Conservation (phyloP, 176 grass and related monocot genomes). For the Carex myosuroides region DNA sequence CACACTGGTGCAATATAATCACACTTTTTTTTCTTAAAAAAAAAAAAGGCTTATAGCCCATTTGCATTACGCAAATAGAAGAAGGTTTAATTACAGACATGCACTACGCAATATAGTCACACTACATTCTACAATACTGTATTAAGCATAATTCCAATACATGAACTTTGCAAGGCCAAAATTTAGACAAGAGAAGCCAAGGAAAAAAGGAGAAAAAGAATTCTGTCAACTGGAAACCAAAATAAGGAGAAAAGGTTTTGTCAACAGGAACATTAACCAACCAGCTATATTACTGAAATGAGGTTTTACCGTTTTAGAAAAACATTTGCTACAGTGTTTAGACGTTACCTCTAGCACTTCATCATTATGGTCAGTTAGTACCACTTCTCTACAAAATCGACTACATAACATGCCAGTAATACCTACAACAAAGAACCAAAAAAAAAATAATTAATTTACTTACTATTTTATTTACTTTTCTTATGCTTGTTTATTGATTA, state of each 20-base stretch:
- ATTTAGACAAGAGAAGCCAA: not conserved
- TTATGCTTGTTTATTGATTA: not conserved
- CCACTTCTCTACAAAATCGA: slow-evolving; percentile 56
- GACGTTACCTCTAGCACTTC: slow-evolving; percentile 90
- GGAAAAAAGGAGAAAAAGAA: not conserved
- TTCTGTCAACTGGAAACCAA: not conserved
- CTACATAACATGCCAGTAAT: slow-evolving; percentile 89
- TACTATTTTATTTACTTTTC: not conserved
- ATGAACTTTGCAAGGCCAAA: not conserved
- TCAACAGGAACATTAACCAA: too few species aligned
- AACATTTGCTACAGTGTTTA: not conserved
- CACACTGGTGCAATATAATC: not conserved
- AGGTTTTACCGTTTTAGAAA: not conserved
- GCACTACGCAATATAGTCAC: not conserved
- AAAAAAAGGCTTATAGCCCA: too few species aligned
- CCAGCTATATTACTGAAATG: too few species aligned
- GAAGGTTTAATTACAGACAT: too few species aligned
- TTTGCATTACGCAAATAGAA: too few species aligned
- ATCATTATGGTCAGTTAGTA: slow-evolving; percentile 91
- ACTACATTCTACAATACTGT: not conserved
- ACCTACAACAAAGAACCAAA: slow-evolving; percentile 42
- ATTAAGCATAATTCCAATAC: not conserved
- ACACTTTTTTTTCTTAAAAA: not conserved
- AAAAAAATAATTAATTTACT: slow-evolving; percentile 9
- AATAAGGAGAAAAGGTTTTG: not conserved